A percentile compares a stretch with the other conserved stretches of the same genome.
These are phyloP conservation scores for Aspergillus luchuensis DNA, from an alignment of 2,329 filamentous ascomycete species.

Conservation along the genomic window DNA sequence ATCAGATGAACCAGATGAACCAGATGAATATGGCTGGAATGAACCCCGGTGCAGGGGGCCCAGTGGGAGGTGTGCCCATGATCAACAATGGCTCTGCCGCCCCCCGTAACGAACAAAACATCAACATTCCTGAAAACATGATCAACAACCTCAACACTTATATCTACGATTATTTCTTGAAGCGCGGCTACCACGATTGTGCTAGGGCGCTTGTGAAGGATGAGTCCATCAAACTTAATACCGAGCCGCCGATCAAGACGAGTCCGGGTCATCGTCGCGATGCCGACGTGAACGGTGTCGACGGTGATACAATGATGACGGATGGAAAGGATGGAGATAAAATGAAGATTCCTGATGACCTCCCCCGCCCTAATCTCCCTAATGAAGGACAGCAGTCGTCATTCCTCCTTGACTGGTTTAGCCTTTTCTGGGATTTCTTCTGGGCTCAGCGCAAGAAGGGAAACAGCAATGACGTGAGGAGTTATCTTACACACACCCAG, in stretches of 20 bases:
- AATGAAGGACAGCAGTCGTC: constrained; percentile 67
- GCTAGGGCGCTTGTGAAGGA: constrained; percentile 73
- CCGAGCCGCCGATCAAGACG: constrained; percentile 60
- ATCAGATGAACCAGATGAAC: constrained; percentile 56
- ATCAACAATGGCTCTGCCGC: constrained; percentile 54
- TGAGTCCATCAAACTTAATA: constrained; percentile 62
- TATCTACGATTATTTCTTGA: constrained; percentile 77
- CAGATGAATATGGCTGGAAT: constrained; percentile 61
- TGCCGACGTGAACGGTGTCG: constrained; percentile 70
- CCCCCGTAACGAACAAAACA: constrained; percentile 46
- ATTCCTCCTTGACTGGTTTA: constrained; percentile 98
- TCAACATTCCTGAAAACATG: constrained; percentile 40
- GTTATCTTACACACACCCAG: constrained; percentile 82
- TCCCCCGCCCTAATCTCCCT: constrained; percentile 65
- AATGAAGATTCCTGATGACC: constrained; percentile 73
- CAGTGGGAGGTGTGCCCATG: constrained; percentile 60
- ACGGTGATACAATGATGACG: constrained; percentile 77
- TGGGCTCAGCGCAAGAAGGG: constrained; percentile 75
- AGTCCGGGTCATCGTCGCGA: constrained; percentile 69
- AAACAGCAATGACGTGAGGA: constrained; percentile 63
- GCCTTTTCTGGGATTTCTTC: constrained; percentile 95
- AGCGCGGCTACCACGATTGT: constrained; percentile 79
- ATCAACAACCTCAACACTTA: constrained; percentile 61
- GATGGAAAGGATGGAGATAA: constrained; percentile 78
- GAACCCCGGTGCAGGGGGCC: constrained; percentile 57